These are phyloP conservation scores for Phytophthora aleatoria DNA, from an alignment of 352 stramenopile species.

Conservation along the genomic window DNA sequence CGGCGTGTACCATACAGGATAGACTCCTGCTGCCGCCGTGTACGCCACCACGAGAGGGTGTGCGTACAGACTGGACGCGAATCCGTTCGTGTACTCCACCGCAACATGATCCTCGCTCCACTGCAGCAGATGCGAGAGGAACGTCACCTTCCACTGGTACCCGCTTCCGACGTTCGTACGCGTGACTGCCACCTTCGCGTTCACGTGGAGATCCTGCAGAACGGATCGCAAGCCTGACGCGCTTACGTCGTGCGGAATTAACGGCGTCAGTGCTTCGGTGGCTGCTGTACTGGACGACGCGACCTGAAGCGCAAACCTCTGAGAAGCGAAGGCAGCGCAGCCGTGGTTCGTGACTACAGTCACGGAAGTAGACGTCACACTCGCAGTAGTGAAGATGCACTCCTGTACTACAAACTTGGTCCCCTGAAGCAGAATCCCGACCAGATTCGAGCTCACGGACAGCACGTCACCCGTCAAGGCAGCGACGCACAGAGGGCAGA, in stretches of 20 bases:
- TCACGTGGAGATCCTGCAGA: constrained; percentile 59
- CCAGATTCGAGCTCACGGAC: constrained; percentile 64
- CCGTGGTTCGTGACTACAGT: constrained; percentile 65
- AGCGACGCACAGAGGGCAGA: constrained; percentile 68
- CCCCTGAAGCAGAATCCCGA: constrained; percentile 53
- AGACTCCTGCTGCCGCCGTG: constrained; percentile 69
- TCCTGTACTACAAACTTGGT: constrained; percentile 74
- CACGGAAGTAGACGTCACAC: constrained; percentile 47
- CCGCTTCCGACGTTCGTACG: constrained; percentile 34
- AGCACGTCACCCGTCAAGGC: constrained; percentile 52
- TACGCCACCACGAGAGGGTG: constrained; percentile 58
- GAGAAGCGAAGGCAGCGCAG: constrained; percentile 50
- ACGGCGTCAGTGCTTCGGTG: constrained; percentile 50
- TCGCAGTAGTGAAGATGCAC: constrained; percentile 68
- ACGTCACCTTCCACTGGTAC: constrained; percentile 92
- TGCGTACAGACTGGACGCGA: constrained; percentile 45
- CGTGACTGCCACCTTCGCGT: constrained; percentile 52
- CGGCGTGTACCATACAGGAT: constrained; percentile 92
- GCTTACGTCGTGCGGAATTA: constrained; percentile 66
- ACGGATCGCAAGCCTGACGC: constrained; percentile 62
- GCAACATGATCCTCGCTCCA: constrained; percentile 74
- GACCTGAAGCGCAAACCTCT: constrained; percentile 51
- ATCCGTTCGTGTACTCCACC: constrained; percentile 66
- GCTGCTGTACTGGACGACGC: constrained; percentile 23
- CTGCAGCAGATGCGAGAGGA: constrained; percentile 86